Base-by-base conservation (phyloP, 805 yeast species). In the Jamesozyma spencerorum region DNA sequence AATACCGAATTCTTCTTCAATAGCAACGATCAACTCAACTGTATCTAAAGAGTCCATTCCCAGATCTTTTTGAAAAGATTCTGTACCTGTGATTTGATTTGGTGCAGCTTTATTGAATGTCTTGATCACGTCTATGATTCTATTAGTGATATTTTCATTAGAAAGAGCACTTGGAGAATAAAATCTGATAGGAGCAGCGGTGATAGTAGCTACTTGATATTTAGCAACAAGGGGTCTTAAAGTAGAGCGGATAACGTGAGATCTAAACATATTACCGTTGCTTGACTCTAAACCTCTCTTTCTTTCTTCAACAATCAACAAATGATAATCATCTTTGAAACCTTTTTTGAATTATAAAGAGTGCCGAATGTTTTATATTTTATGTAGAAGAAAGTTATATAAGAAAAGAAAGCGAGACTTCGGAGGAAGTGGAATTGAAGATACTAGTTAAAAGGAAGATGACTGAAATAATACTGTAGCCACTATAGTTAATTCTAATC, bases 1-100 rank as follows among this genome's bases (percentile, higher is more conserved):
- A 57, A 85, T 74, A 56, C 85, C 85, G 49, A 81, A 80, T 61
- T 80, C 87, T 72, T 87, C 96, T 71, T 90, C 98, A 57, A 90
- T 81, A 43, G 95, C 95, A 64, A 90, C 95, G 55, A 90, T 74
- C 42, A 92, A 88, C 70, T 90, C 98, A 47, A 88, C 95, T 48
- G 88, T 82, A 59, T 90, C 98, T 51, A 90, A 73, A 10, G 95
- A 85, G 65, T 90, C 98, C 60, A 74, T 63, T 15, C 73, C 75
- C 56, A 73, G 66, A 53, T 72, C 79, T 51, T 71, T 74, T 47
- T 71, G 69, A 61, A 73, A 74, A 40, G 69, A 62, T 27, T 77
- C 65, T 36, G 66, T 71, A 13, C 47, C 44, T 17, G 54, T 49
- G 33, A 62, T 47, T 34, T 51, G 48, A 36, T 73, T 69, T 44